Conservation (phyloP, 768 basidiomycete species). For the Hericium coralloides region DNA sequence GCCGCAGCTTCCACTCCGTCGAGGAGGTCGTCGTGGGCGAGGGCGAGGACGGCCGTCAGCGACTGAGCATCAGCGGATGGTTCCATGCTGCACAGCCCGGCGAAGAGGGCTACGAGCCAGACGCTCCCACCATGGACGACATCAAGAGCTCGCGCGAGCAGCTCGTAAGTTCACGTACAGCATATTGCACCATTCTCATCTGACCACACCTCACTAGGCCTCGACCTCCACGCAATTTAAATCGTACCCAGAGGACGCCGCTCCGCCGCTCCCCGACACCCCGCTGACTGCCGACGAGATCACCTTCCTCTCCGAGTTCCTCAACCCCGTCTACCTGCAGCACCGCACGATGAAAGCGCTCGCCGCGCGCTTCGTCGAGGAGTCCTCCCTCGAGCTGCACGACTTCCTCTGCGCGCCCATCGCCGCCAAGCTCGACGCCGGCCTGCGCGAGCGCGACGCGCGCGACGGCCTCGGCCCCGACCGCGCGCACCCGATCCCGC, state of each 20-base stretch:
- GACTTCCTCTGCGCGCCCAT: slow-evolving; percentile 71
- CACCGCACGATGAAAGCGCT: slow-evolving; percentile 73
- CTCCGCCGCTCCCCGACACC: slow-evolving; percentile 41
- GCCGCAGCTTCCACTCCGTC: slow-evolving; percentile 91
- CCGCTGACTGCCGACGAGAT: slow-evolving; percentile 50
- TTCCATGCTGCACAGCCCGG: slow-evolving; percentile 90
- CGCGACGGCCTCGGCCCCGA: slow-evolving; percentile 48
- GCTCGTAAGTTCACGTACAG: slow-evolving; percentile 52
- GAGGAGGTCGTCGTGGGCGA: slow-evolving; percentile 90
- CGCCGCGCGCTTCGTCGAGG: slow-evolving; percentile 70
- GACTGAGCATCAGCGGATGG: slow-evolving; percentile 93
- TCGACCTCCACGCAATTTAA: slow-evolving; percentile 56
- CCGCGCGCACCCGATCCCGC: slow-evolving; percentile 47
- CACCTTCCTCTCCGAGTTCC: slow-evolving; percentile 71
- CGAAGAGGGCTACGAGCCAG: slow-evolving; percentile 75
- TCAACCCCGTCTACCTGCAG: slow-evolving; percentile 88
- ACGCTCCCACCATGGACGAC: slow-evolving; percentile 24
- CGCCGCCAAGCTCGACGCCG: slow-evolving; percentile 55
- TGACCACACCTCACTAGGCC: slow-evolving; percentile 30
- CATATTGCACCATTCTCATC: slow-evolving; percentile 1
- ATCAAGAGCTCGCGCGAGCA: slow-evolving; percentile 84
- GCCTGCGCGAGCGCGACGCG: slow-evolving; percentile 54
- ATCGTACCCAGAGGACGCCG: slow-evolving; percentile 29
- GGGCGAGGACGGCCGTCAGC: slow-evolving; percentile 57
- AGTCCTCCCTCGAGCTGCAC: slow-evolving; percentile 85